Percentiles rank a stretch among this genome's conserved stretches.
These are phyloP conservation scores for Isabelozyma gotoi DNA, from an alignment of 805 yeast genomes.

Conservation along the genomic window DNA sequence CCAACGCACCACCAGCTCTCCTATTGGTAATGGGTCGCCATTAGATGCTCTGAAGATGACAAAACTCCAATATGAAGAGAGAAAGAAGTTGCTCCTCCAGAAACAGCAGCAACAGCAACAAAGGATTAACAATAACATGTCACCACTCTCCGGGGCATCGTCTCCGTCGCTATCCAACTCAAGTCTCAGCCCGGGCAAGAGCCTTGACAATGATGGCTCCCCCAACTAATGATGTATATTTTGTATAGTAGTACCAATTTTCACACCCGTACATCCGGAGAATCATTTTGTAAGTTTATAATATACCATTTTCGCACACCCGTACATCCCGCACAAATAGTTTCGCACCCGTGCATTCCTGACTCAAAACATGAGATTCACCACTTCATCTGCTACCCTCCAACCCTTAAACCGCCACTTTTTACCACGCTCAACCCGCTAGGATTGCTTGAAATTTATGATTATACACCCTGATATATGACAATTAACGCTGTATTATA, in stretches of 20 bases:
- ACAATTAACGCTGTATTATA: background rate
- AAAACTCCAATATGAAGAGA: conserved; percentile 35
- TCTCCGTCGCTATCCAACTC: conserved; percentile 1
- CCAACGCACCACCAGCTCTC: conserved; percentile 11
- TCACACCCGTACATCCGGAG: background rate
- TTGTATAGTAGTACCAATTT: background rate
- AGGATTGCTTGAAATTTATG: background rate
- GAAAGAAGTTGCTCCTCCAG: conserved; percentile 34
- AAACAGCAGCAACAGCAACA: conserved; percentile 28
- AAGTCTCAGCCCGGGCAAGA: background rate
- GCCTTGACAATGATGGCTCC: background rate
- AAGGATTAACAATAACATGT: background rate
- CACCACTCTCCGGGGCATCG: background rate
- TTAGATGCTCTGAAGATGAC: conserved; percentile 23
- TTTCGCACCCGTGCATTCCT: too few species aligned
- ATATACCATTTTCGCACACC: too few species aligned
- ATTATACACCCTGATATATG: background rate
- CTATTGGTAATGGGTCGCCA: too few species aligned
- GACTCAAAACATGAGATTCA: too few species aligned
- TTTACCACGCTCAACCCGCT: background rate
- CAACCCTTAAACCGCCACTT: too few species aligned
- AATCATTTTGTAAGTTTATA: too few species aligned
- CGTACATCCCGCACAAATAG: too few species aligned
- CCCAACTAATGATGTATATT: background rate
- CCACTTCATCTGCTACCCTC: too few species aligned